phyloP scores from a whole-genome alignment of 2,329 filamentous ascomycete genomes.

The Macroventuria anomochaeta region DNA sequence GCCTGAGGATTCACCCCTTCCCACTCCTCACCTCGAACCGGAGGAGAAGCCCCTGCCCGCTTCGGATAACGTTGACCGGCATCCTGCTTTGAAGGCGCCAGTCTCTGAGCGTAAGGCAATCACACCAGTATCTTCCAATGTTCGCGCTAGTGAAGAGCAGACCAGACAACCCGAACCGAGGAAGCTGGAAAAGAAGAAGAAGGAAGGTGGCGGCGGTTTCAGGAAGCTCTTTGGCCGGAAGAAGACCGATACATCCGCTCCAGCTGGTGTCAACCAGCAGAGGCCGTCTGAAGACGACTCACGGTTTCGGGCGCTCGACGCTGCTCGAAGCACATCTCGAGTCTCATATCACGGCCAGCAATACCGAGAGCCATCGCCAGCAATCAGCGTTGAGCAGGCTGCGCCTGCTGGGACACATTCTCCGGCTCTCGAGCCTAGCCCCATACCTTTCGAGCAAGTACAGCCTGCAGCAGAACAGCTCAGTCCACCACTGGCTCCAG shows the following conservation, averaged over 20 bases:
- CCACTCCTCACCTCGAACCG: slow-evolving; percentile 36
- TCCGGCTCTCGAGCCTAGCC: slow-evolving; percentile 36
- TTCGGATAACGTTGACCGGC: slow-evolving; percentile 40
- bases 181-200: slow-evolving; percentile 50
- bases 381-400: slow-evolving; percentile 28
- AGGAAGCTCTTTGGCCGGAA: slow-evolving; percentile 51
- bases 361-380: slow-evolving; percentile 36
- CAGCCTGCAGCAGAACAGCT: slow-evolving; percentile 38
- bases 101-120: slow-evolving; percentile 40
- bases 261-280: slow-evolving; percentile 20
- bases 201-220: slow-evolving; percentile 43
- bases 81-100: slow-evolving; percentile 52
- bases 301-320: slow-evolving; percentile 28
- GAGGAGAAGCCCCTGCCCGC: slow-evolving; percentile 38
- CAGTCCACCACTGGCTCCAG: slow-evolving; percentile 61
- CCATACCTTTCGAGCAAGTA: slow-evolving; percentile 6
- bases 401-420: slow-evolving; percentile 30
- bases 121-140: slow-evolving; percentile 17
- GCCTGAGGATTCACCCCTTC: slow-evolving; percentile 33
- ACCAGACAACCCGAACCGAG: slow-evolving; percentile 29
- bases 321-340: slow-evolving; percentile 34
- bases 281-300: slow-evolving; percentile 27
- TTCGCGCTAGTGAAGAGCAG: slow-evolving; percentile 32
- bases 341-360: slow-evolving; percentile 31
- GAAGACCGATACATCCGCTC: slow-evolving; percentile 35